A percentile compares a stretch with the other conserved stretches of the same genome.
These are phyloP conservation scores for Thermochaetoides dissita DNA, from an alignment of 2,329 filamentous ascomycete genomes.

Conservation along the genomic window DNA sequence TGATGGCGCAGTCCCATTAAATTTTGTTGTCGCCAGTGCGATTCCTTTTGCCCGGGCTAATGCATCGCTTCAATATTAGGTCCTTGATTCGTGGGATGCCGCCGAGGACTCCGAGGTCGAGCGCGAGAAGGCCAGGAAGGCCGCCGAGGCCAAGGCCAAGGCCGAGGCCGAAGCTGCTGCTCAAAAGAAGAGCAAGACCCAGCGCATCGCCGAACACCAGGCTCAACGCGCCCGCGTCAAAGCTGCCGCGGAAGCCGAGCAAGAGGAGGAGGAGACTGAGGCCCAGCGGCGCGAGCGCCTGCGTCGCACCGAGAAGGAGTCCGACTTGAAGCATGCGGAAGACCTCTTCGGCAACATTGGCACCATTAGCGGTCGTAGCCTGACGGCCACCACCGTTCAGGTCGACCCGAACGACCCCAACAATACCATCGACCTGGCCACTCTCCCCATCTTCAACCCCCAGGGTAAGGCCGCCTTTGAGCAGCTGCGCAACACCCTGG, in stretches of 20 bases:
- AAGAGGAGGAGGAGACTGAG: conserved; percentile 58
- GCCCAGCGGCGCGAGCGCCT: conserved; percentile 61
- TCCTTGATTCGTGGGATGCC: conserved; percentile 92
- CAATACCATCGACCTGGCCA: conserved; percentile 66
- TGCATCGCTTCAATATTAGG: conserved; percentile 32
- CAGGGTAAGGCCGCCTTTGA: conserved; percentile 76
- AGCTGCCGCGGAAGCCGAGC: conserved; percentile 40
- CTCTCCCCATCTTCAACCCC: conserved; percentile 77
- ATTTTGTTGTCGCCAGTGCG: too few relatives aligned
- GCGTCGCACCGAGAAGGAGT: conserved; percentile 67
- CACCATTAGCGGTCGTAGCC: conserved; percentile 58
- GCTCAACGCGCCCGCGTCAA: conserved; percentile 41
- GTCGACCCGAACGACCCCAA: conserved; percentile 59
- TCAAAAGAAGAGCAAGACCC: conserved; percentile 76
- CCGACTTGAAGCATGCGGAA: conserved; percentile 78
- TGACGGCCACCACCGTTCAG: conserved; percentile 52
- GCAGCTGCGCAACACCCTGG: conserved; percentile 61
- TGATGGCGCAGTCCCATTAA: background rate
- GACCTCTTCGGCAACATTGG: conserved; percentile 76
- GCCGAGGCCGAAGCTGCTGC: conserved; percentile 77
- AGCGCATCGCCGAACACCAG: conserved; percentile 72
- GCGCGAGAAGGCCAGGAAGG: conserved; percentile 86
- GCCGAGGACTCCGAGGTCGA: conserved; percentile 95
- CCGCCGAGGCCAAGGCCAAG: conserved; percentile 72
- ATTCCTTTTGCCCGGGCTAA: background rate